Percentiles rank a stretch among this genome's conserved stretches.
Conservation (phyloP, 352 stramenopile genomes). For the Phytophthora rubi region DNA sequence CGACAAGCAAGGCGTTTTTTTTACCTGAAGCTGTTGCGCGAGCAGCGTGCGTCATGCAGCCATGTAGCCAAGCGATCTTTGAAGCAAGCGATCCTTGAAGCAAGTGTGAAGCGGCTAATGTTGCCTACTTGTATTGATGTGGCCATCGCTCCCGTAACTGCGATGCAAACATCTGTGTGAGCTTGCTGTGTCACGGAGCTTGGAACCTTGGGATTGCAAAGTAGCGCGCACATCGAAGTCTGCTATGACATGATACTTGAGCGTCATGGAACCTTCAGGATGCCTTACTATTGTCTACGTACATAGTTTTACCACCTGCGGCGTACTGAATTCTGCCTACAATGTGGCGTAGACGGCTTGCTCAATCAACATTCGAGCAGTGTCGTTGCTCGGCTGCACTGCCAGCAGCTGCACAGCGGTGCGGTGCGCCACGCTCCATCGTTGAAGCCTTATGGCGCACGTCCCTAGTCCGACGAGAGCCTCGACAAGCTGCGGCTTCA, state of each 20-base stretch:
- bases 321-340: constrained; percentile 23
- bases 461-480: constrained; percentile 78
- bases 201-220: neutral
- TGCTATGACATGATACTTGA: too few species aligned
- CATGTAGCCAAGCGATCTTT: neutral
- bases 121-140: neutral
- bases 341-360: constrained; percentile 66
- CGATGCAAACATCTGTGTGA: neutral
- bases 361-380: constrained; percentile 63
- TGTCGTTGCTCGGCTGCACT: constrained; percentile 74
- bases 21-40: neutral
- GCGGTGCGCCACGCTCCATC: constrained; percentile 66
- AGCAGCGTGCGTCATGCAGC: constrained; percentile 2
- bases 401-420: constrained; percentile 60
- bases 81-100: constrained; percentile 3
- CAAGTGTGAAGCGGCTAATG: neutral
- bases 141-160: neutral
- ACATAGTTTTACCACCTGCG: neutral
- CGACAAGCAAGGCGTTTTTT: neutral
- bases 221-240: neutral
- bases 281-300: neutral
- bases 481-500: constrained; percentile 77
- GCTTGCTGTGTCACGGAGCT: neutral
- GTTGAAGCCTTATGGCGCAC: constrained; percentile 69
- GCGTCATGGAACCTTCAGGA: too few species aligned